Evolutionary conservation across 495 filamentous ascomycete species (phyloP).

Genomic region (Trichoderma orchidacearum): DNA sequence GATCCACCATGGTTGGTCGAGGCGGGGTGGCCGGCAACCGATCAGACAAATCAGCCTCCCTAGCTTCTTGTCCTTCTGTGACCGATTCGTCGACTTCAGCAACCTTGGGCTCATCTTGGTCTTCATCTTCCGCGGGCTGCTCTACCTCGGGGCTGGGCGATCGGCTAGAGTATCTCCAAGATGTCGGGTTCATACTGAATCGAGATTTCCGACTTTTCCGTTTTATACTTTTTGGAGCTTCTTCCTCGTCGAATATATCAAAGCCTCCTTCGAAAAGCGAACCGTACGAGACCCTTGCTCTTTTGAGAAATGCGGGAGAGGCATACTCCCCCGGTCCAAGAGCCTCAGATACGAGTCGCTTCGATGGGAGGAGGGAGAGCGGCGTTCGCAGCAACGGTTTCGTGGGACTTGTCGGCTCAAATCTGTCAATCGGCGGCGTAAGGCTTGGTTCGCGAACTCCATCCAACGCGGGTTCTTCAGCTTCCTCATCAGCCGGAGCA

Average conservation of each 20-base stretch:
- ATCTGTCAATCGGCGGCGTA: background rate
- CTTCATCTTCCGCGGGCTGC: background rate
- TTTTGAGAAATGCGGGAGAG: slow-evolving; percentile 67
- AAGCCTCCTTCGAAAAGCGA: slow-evolving; percentile 42
- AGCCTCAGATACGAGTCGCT: background rate
- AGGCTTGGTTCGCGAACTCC: slow-evolving; percentile 1
- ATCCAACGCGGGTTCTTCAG: slow-evolving; percentile 2
- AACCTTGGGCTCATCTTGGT: background rate
- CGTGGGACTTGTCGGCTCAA: background rate
- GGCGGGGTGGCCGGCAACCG: background rate
- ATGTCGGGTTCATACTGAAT: slow-evolving; percentile 51
- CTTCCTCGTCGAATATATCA: slow-evolving; percentile 61
- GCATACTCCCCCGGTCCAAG: slow-evolving; percentile 33
- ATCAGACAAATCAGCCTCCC: background rate
- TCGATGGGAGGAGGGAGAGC: background rate
- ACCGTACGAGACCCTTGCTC: slow-evolving; percentile 45
- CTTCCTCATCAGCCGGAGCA: slow-evolving; percentile 12
- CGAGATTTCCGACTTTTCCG: slow-evolving; percentile 47
- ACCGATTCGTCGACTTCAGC: slow-evolving; percentile 8
- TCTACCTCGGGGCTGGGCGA: slow-evolving; percentile 49
- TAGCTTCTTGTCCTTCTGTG: background rate
- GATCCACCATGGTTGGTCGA: slow-evolving; percentile 24
- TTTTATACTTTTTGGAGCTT: slow-evolving; percentile 48
- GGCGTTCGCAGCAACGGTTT: background rate
- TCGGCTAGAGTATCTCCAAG: slow-evolving; percentile 60